These are phyloP conservation scores for Gremmenia infestans DNA, from an alignment of 2,329 filamentous ascomycete species.

Conservation along the genomic window DNA sequence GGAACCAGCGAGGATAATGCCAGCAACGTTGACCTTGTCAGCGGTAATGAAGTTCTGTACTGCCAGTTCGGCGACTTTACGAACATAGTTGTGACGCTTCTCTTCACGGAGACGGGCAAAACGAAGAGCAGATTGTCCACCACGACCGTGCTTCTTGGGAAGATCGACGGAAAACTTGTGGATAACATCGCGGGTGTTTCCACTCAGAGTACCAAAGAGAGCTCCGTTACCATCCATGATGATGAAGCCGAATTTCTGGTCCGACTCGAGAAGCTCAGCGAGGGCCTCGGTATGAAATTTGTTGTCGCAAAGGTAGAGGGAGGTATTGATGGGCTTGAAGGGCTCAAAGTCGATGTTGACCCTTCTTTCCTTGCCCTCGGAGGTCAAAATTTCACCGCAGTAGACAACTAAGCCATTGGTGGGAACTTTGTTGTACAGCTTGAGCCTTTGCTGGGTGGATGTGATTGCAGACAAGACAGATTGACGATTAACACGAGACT, in stretches of 20 bases:
- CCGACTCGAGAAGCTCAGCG: slow-evolving; percentile 93
- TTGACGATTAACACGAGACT: slow-evolving; percentile 97
- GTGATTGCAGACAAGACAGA: slow-evolving; percentile 98
- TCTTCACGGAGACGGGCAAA: slow-evolving; percentile 99
- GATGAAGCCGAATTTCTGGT: slow-evolving; percentile 99
- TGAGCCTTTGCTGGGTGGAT: slow-evolving; percentile 96
- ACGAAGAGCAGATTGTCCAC: slow-evolving; percentile 98
- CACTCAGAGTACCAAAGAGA: slow-evolving; percentile 92
- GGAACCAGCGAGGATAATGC: slow-evolving; percentile 90
- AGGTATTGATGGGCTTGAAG: slow-evolving; percentile 99
- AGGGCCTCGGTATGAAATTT: slow-evolving; percentile 99
- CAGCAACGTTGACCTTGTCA: slow-evolving; percentile 97
- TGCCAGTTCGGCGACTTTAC: slow-evolving; percentile 94
- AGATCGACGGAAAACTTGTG: slow-evolving; percentile 99
- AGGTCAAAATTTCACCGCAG: slow-evolving; percentile 99
- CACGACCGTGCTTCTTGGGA: slow-evolving; percentile 99
- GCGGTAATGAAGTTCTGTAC: slow-evolving; percentile 98
- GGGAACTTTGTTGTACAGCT: slow-evolving; percentile 98
- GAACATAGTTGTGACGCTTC: slow-evolving; percentile 99
- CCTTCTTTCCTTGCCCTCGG: slow-evolving; percentile 97
- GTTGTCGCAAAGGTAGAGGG: slow-evolving; percentile 98
- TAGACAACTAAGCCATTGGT: slow-evolving; percentile 97
- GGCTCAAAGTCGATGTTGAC: slow-evolving; percentile 99
- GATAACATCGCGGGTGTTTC: slow-evolving; percentile 92
- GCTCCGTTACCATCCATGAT: slow-evolving; percentile 99